phyloP scores from a whole-genome alignment of 371 early-diverging fungal species.

The Mortierella sp. region DNA sequence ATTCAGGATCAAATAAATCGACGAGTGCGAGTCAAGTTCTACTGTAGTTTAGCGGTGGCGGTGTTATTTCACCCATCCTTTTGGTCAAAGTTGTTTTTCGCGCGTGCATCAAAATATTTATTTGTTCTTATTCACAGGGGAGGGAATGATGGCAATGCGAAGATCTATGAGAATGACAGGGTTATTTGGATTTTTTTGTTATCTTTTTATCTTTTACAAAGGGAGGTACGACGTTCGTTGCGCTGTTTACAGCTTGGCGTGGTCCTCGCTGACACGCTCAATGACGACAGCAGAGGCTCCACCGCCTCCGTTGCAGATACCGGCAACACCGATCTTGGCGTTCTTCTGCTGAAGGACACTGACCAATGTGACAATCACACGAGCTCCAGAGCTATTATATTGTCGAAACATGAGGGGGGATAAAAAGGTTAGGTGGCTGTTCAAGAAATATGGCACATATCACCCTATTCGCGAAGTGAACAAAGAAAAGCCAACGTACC shows the following conservation, averaged over 20 bases:
- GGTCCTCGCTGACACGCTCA: slow-evolving; percentile 68
- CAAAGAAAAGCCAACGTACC: slow-evolving; percentile 39
- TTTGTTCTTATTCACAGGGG: no score
- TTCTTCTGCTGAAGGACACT: slow-evolving; percentile 79
- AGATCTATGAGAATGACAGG: no score
- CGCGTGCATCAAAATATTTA: no score
- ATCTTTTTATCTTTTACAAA: background rate
- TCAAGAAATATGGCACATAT: no score
- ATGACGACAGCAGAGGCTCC: slow-evolving; percentile 94
- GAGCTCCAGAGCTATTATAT: slow-evolving; percentile 81
- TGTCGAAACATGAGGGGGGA: background rate
- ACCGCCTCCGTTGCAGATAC: slow-evolving; percentile 97
- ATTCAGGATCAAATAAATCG: no score
- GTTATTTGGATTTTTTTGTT: background rate
- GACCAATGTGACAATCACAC: slow-evolving; percentile 90
- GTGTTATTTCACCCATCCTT: no score
- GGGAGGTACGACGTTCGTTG: background rate
- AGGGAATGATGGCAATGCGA: no score
- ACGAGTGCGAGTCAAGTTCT: no score
- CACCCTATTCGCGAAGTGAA: no score
- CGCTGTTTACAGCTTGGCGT: slow-evolving; percentile 44
- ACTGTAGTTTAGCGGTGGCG: no score
- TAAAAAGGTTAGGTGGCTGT: no score
- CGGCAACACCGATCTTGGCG: slow-evolving; percentile 91
- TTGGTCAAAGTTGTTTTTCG: no score